Evolutionary conservation across 352 stramenopile genomes (phyloP).

Genomic region (Aphanomyces invadans): DNA sequence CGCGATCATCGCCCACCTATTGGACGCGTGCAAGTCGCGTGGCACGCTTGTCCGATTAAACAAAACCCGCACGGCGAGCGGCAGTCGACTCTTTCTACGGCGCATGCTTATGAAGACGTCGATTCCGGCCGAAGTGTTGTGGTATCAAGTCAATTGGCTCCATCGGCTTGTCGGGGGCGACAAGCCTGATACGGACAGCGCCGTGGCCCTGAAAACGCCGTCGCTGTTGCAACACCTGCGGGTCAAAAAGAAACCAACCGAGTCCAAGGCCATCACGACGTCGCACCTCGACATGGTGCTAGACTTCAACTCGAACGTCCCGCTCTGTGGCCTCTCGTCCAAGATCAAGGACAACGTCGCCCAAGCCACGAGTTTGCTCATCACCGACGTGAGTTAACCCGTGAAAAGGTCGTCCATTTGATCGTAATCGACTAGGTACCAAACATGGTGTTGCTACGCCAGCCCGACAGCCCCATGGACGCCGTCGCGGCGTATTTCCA

Average conservation of each 20-base stretch:
- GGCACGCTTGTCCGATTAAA: constrained; percentile 35
- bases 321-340: constrained; percentile 46
- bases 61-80: neutral
- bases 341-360: constrained; percentile 18
- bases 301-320: constrained; percentile 73
- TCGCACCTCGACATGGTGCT: constrained; percentile 33
- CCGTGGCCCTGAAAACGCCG: neutral
- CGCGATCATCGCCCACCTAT: constrained; percentile 64
- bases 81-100: constrained; percentile 5
- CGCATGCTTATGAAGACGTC: neutral
- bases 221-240: neutral
- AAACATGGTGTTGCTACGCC: neutral
- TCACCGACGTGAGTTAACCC: constrained; percentile 1
- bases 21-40: constrained; percentile 65
- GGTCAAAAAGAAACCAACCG: neutral
- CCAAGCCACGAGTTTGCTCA: neutral
- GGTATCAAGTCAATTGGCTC: constrained; percentile 8
- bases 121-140: neutral
- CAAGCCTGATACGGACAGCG: neutral
- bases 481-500: constrained; percentile 60
- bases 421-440: neutral
- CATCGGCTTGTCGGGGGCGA: constrained; percentile 11
- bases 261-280: neutral
- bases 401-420: neutral
- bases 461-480: neutral